Evolutionary conservation across 257 asterid species (phyloP).

Genomic region (Przewalskia tangutica): DNA sequence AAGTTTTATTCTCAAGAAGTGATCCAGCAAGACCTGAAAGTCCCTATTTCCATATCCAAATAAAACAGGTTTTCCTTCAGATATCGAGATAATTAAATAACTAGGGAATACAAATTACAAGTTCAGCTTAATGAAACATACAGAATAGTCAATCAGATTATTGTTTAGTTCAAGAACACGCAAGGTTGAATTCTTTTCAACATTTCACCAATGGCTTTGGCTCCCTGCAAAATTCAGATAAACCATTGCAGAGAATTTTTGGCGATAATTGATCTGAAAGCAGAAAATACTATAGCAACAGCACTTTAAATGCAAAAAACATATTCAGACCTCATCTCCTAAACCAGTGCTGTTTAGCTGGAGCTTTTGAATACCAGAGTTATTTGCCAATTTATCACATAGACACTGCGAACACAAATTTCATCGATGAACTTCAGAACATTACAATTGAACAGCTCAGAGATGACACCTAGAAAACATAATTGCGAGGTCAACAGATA

Average conservation of each 20-base stretch:
- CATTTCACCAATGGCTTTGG: constrained; percentile 94
- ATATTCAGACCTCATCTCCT: constrained; percentile 80
- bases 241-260: not conserved
- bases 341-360: constrained; percentile 75
- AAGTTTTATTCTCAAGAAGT: constrained; percentile 65
- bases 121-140: constrained; percentile 25
- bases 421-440: not conserved
- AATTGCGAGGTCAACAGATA: not conserved
- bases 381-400: constrained; percentile 57
- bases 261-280: constrained; percentile 2
- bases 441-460: not conserved
- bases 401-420: constrained; percentile 35
- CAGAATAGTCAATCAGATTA: constrained; percentile 92
- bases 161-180: constrained; percentile 82
- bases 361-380: constrained; percentile 77
- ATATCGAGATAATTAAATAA: constrained; percentile 2
- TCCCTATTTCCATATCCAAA: constrained; percentile 96
- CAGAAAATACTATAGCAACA: not conserved
- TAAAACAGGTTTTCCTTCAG: constrained; percentile 6
- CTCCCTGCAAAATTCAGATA: constrained; percentile 49
- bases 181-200: constrained; percentile 81
- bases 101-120: constrained; percentile 8
- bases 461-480: not conserved
- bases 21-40: constrained; percentile 96
- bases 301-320: constrained; percentile 2